A percentile compares a stretch with the other conserved stretches of the same genome.
Conservation (phyloP, 306 rosid species). For the Purshia tridentata region DNA sequence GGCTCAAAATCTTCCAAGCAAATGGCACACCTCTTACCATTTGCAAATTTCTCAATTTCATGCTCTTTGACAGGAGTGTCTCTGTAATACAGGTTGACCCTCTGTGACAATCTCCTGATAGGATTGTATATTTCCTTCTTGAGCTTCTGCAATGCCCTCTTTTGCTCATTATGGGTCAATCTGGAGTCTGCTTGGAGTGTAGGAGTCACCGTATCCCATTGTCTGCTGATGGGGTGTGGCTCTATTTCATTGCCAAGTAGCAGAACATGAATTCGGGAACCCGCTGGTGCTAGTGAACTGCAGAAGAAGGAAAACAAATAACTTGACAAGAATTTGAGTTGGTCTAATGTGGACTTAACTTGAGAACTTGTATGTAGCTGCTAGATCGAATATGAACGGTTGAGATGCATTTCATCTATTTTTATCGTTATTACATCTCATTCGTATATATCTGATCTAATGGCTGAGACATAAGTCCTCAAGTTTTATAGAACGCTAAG, state of each 20-base stretch:
- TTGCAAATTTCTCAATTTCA: slow-evolving; percentile 38
- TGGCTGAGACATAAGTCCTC: too few relatives aligned
- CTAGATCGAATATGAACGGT: too few relatives aligned
- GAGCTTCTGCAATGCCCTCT: slow-evolving; percentile 50
- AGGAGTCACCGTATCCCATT: slow-evolving; percentile 26
- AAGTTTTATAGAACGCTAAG: too few relatives aligned
- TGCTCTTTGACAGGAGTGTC: slow-evolving; percentile 29
- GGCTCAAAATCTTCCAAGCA: slow-evolving; percentile 83
- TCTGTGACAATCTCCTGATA: slow-evolving; percentile 32
- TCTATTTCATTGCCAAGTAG: slow-evolving; percentile 13
- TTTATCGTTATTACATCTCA: too few relatives aligned
- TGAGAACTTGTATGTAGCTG: too few relatives aligned
- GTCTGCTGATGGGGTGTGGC: too few relatives aligned
- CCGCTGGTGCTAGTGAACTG: slow-evolving; percentile 39
- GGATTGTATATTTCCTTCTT: slow-evolving; percentile 58
- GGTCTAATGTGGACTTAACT: not conserved
- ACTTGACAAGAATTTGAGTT: not conserved
- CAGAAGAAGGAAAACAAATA: not conserved
- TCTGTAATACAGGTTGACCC: slow-evolving; percentile 51
- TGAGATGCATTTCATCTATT: too few relatives aligned
- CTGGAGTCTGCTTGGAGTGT: slow-evolving; percentile 30
- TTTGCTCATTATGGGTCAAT: slow-evolving; percentile 34
- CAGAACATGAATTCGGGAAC: slow-evolving; percentile 24
- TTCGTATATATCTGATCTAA: too few relatives aligned
- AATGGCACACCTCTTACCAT: slow-evolving; percentile 55